phyloP scores from a whole-genome alignment of 2,329 filamentous ascomycete genomes.

The Zarea fungicola region DNA sequence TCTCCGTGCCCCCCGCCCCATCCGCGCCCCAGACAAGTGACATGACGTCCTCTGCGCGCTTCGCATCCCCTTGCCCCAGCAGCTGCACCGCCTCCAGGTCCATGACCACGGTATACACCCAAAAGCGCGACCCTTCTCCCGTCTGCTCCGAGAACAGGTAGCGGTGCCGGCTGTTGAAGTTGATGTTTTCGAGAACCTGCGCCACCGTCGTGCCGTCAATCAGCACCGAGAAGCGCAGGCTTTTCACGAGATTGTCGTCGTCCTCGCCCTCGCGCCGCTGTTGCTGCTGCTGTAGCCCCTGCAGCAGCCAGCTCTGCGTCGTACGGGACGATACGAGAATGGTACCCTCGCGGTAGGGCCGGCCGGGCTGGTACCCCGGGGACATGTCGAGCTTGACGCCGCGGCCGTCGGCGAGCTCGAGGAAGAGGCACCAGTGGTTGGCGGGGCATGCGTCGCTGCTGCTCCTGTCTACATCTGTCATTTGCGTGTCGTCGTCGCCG shows the following conservation, averaged over 20 bases:
- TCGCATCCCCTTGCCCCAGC: background rate
- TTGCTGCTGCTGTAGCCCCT: background rate
- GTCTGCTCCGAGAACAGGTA: conserved; percentile 1
- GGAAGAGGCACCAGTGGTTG: conserved; percentile 6
- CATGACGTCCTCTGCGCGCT: background rate
- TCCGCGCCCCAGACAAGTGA: background rate
- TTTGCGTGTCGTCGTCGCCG: background rate
- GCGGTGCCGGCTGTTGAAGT: conserved; percentile 3
- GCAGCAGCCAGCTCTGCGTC: background rate
- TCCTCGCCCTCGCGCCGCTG: background rate
- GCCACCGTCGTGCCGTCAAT: background rate
- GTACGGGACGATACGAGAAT: background rate
- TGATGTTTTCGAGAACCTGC: background rate
- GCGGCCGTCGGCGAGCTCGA: background rate
- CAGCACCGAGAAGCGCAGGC: background rate
- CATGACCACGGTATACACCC: background rate
- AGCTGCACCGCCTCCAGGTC: conserved; percentile 2
- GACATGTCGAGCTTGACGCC: conserved; percentile 5
- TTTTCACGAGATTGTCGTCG: background rate
- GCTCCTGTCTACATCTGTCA: too few species aligned
- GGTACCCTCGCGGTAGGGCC: background rate
- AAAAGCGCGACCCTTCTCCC: conserved; percentile 7
- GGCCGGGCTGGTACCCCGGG: background rate
- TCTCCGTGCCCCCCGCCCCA: background rate
- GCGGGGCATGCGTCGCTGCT: too few species aligned